These are phyloP conservation scores for Hypericum perforatum DNA, from an alignment of 345 rosid species.

Conservation along the genomic window DNA sequence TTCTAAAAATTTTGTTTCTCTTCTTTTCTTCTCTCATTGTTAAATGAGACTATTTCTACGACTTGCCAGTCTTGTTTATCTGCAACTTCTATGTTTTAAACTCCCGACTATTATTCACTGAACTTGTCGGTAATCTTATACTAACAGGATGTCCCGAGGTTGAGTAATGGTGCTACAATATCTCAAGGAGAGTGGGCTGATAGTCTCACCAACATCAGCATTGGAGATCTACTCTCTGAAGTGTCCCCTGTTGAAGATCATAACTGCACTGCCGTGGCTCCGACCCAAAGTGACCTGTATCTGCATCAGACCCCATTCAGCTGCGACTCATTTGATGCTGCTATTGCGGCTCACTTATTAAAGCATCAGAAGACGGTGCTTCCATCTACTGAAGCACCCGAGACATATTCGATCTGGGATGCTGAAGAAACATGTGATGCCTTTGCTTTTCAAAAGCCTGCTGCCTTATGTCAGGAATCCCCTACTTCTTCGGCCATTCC, in stretches of 20 bases:
- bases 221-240: constrained; percentile 84
- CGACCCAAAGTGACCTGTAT: constrained; percentile 35
- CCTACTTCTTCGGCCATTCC: constrained; percentile 21
- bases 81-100: too few species aligned
- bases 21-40: too few species aligned
- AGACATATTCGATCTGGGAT: constrained; percentile 74
- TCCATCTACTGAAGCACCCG: constrained; percentile 29
- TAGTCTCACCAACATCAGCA: constrained; percentile 80
- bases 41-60: too few species aligned
- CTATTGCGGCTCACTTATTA: constrained; percentile 89
- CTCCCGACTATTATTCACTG: not conserved
- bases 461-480: constrained; percentile 20
- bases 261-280: constrained; percentile 29
- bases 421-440: constrained; percentile 98
- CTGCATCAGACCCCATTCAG: constrained; percentile 56
- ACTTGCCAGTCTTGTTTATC: too few species aligned
- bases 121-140: constrained; percentile 9
- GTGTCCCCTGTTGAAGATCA: constrained; percentile 40
- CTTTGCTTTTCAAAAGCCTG: constrained; percentile 61
- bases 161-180: constrained; percentile 26
- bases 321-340: constrained; percentile 98
- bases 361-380: constrained; percentile 46
- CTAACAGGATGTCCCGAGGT: constrained; percentile 33
- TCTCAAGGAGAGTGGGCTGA: constrained; percentile 96
- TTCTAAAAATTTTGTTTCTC: too few species aligned